Evolutionary conservation across 2,329 filamentous ascomycete species (phyloP).

Genomic region (Dothideomycetidae sp.): DNA sequence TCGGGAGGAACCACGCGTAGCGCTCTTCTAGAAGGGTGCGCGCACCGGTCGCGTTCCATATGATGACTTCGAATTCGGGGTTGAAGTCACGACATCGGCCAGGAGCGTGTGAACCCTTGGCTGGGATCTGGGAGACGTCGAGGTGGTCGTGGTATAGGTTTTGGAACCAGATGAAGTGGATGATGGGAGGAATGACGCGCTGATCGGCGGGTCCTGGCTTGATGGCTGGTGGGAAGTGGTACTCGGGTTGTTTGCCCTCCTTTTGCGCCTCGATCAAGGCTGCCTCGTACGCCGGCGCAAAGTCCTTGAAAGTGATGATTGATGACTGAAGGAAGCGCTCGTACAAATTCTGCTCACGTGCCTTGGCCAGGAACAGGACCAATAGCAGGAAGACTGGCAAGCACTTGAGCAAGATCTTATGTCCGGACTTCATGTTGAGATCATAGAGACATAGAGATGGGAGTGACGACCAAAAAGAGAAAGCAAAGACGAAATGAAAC

Average conservation of each 20-base stretch:
- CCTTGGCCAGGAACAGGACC: conserved; percentile 4
- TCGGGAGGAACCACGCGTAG: conserved; percentile 47
- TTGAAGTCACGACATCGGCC: conserved; percentile 11
- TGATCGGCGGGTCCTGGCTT: background rate
- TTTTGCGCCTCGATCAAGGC: conserved; percentile 6
- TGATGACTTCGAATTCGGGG: conserved; percentile 11
- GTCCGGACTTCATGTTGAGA: too few species aligned
- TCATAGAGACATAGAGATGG: too few species aligned
- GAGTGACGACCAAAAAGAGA: too few species aligned
- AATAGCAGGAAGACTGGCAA: too few species aligned
- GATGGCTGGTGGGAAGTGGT: conserved; percentile 1
- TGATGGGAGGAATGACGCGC: conserved; percentile 11
- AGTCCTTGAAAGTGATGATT: conserved; percentile 12
- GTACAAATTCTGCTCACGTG: conserved; percentile 8
- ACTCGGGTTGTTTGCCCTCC: conserved; percentile 6
- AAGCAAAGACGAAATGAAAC: too few species aligned
- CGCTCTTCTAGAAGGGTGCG: conserved; percentile 12
- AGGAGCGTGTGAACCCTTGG: conserved; percentile 13
- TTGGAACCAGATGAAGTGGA: conserved; percentile 17
- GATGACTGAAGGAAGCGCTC: conserved; percentile 10
- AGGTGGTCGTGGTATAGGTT: conserved; percentile 12
- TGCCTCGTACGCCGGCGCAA: conserved; percentile 9
- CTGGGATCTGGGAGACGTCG: conserved; percentile 12
- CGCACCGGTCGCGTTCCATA: conserved; percentile 13
- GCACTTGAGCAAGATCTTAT: too few species aligned